Percentiles rank a stretch among this genome's conserved stretches.
These are phyloP conservation scores for Penicillium sclerotiorum DNA, from an alignment of 2,329 filamentous ascomycete genomes.

Conservation along the genomic window DNA sequence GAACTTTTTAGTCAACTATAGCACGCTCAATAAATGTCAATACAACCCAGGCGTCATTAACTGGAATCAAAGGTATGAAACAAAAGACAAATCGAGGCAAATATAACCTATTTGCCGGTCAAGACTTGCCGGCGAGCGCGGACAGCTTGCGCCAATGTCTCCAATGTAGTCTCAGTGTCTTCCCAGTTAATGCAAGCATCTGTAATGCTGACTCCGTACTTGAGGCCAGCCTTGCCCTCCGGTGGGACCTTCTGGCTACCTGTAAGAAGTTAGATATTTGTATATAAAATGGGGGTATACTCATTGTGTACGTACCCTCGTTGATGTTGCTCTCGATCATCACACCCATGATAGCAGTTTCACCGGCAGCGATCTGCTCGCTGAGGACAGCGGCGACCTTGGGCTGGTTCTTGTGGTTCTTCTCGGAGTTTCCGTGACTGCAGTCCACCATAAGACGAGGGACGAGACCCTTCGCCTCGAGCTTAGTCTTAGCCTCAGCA, in stretches of 20 bases:
- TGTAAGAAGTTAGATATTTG: constrained; percentile 21
- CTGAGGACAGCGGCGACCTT: constrained; percentile 83
- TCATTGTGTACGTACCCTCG: constrained; percentile 65
- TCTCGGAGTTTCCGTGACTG: constrained; percentile 92
- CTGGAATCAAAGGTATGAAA: neutral
- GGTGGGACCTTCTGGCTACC: constrained; percentile 86
- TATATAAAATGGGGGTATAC: constrained; percentile 1
- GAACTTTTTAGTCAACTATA: constrained; percentile 11
- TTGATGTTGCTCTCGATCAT: constrained; percentile 99
- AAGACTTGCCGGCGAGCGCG: constrained; percentile 66
- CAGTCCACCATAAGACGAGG: constrained; percentile 95
- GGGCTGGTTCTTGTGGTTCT: constrained; percentile 97
- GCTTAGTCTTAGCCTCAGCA: constrained; percentile 75
- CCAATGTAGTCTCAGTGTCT: constrained; percentile 79
- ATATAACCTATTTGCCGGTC: constrained; percentile 18
- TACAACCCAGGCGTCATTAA: constrained; percentile 10
- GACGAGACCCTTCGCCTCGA: constrained; percentile 72
- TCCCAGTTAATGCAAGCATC: constrained; percentile 97
- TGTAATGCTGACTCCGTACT: constrained; percentile 95
- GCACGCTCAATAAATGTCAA: constrained; percentile 13
- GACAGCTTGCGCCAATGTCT: constrained; percentile 77
- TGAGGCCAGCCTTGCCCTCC: constrained; percentile 80
- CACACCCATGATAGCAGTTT: constrained; percentile 88
- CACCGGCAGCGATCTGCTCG: constrained; percentile 81
- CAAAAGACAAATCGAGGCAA: neutral